These are phyloP conservation scores for Serendipita sp. DNA, from an alignment of 768 basidiomycete species.

Conservation along the genomic window DNA sequence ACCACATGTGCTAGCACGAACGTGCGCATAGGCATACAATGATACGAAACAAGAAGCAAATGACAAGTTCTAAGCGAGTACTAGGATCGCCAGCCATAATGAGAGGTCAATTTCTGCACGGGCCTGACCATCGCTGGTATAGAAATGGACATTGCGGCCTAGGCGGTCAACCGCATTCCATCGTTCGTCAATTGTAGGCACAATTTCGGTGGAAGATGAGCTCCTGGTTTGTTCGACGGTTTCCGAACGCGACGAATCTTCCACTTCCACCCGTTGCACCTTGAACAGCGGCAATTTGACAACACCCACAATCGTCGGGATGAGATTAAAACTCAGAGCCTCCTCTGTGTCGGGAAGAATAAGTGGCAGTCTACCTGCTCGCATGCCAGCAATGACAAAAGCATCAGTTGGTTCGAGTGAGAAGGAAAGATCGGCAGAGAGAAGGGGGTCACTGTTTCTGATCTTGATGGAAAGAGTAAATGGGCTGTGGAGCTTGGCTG, in stretches of 20 bases:
- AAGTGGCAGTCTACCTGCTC: slow-evolving; percentile 47
- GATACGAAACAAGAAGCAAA: neutral
- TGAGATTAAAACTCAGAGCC: slow-evolving; percentile 44
- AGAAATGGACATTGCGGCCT: slow-evolving; percentile 7
- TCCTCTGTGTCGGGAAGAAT: slow-evolving; percentile 62
- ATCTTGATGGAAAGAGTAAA: slow-evolving; percentile 38
- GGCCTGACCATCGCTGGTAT: neutral
- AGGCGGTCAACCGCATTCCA: slow-evolving; percentile 11
- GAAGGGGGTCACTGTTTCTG: slow-evolving; percentile 46
- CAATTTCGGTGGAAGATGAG: slow-evolving; percentile 11
- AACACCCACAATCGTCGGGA: slow-evolving; percentile 61
- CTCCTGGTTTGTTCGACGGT: neutral
- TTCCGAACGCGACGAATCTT: neutral
- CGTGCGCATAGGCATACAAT: neutral
- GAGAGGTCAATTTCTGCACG: neutral
- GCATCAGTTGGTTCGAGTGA: slow-evolving; percentile 56
- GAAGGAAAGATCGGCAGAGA: slow-evolving; percentile 53
- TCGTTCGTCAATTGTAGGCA: slow-evolving; percentile 15
- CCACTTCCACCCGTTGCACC: slow-evolving; percentile 19
- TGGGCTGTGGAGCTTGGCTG: slow-evolving; percentile 46
- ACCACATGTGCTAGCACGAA: neutral
- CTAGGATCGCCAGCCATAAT: neutral
- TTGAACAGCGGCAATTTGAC: slow-evolving; percentile 43
- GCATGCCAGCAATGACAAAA: slow-evolving; percentile 70
- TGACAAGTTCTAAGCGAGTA: neutral